A percentile compares a stretch with the other conserved stretches of the same genome.
phyloP scores from a whole-genome alignment of 768 basidiomycete genomes.

The Russula lepida region DNA sequence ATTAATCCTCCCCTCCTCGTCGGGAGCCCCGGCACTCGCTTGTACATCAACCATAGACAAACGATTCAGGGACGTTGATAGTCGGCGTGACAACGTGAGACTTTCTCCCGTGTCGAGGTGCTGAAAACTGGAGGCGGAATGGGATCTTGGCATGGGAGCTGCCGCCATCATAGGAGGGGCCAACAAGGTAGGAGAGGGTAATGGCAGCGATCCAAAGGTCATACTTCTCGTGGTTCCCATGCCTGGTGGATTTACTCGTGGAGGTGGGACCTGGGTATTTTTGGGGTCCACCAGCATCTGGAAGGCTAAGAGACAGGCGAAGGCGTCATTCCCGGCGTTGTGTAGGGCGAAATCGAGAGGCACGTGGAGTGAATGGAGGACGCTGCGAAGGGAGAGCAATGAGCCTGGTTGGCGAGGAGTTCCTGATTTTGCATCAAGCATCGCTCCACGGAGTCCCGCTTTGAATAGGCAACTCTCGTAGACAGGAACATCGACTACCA shows the following conservation, averaged over 20 bases:
- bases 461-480: slow-evolving; percentile 58
- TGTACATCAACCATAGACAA: not conserved
- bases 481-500: slow-evolving; percentile 54
- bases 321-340: slow-evolving; percentile 78
- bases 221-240: not conserved
- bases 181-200: slow-evolving; percentile 12
- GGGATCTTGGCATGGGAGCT: slow-evolving; percentile 5
- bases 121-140: slow-evolving; percentile 4
- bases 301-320: slow-evolving; percentile 56
- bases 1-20: slow-evolving; percentile 15
- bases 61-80: not conserved
- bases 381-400: slow-evolving; percentile 51
- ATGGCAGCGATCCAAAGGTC: slow-evolving; percentile 10
- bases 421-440: slow-evolving; percentile 53
- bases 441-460: slow-evolving; percentile 46
- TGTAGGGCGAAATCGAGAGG: slow-evolving; percentile 40
- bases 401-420: slow-evolving; percentile 43
- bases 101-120: not conserved
- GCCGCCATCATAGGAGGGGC: slow-evolving; percentile 5
- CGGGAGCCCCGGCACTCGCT: not conserved
- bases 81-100: not conserved
- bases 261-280: slow-evolving; percentile 28
- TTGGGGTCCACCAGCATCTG: slow-evolving; percentile 60
- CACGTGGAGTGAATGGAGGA: slow-evolving; percentile 52
- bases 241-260: slow-evolving; percentile 1